Evolutionary conservation across 257 asterid species (phyloP), one percentile per base, ranked within the genome.

Genomic region (Coffea eugenioides): DNA sequence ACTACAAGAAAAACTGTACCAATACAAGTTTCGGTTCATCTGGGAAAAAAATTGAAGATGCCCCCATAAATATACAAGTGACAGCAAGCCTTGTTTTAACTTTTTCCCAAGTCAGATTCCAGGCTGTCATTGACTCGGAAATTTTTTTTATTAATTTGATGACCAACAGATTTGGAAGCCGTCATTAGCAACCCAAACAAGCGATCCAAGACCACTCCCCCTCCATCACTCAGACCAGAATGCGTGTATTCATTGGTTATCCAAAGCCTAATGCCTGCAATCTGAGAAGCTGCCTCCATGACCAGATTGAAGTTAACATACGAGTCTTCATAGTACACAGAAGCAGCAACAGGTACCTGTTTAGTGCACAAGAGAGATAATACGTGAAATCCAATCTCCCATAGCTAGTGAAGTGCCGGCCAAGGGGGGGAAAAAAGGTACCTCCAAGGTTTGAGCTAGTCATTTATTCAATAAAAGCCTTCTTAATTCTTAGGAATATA

Each of bases 341-440:
- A 96, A 57, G 99, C 99, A 9, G 97, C 99, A 71, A 92, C 93
- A 0, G 99, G 99, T 62, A 92, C 97, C 99, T 95, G 87, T 34
- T 45, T 34, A 6, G 18, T 41, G 67, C 41, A 73, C 23, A 46
- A 57, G 23, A 34, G 20, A 80, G 54, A 59, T 78, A 79, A 61
- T 59, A 49, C 25, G 6, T 66, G 13, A 20, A 68, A 77, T 20
- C 41, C 10, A 36, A 68, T 20, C 43, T 15, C 8, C 51, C 18
- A 39, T 1, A 15, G 51, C 27, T 11, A 27, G 51, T 20, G 73
- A 69, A 12, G 27, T 48, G 14, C 41, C 25, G 39, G 12, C 51
- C 39, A 39, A 69, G 25, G 25, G 2, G 2, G 4, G 4, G 4
- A 39, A 39, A 39, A 39, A 39, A 39, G 41, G 27, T 27, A 27